A percentile compares a stretch with the other conserved stretches of the same genome.
phyloP scores from a whole-genome alignment of 2,329 filamentous ascomycete species.

The Leptographium procerum region DNA sequence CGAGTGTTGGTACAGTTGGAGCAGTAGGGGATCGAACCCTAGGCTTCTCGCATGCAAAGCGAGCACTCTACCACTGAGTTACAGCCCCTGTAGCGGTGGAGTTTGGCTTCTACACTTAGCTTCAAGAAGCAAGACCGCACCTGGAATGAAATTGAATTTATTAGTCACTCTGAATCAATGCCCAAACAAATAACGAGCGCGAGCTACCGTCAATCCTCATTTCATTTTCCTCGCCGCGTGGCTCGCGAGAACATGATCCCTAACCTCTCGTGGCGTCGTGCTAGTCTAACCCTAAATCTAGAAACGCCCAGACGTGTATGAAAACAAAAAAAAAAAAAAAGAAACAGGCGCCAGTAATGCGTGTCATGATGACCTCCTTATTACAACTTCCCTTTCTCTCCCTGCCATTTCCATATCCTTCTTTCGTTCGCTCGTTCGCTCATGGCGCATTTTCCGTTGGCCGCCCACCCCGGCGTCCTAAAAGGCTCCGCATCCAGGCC shows the following conservation, averaged over 20 bases:
- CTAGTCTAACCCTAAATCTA: neutral
- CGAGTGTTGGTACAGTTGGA: neutral
- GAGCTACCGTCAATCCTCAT: neutral
- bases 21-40: slow-evolving; percentile 21
- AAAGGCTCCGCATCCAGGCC: slow-evolving; percentile 7
- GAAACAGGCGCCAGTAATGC: neutral
- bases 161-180: neutral
- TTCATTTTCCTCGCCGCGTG: neutral
- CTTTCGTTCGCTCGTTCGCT: neutral
- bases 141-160: neutral
- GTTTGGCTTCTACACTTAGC: neutral
- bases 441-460: neutral
- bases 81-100: slow-evolving; percentile 3
- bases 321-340: neutral
- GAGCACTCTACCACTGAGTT: slow-evolving; percentile 22
- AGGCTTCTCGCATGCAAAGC: slow-evolving; percentile 22
- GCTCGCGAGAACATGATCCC: neutral
- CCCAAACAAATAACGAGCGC: too few species aligned
- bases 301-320: neutral
- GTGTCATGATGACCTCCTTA: neutral
- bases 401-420: too few species aligned
- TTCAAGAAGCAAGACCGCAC: neutral
- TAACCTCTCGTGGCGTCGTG: neutral
- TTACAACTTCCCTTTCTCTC: neutral
- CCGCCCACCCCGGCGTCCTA: neutral